Evolutionary conservation across 768 basidiomycete genomes (phyloP), one percentile per base, ranked within the genome.

Genomic region (Leccinum disarticulatum): DNA sequence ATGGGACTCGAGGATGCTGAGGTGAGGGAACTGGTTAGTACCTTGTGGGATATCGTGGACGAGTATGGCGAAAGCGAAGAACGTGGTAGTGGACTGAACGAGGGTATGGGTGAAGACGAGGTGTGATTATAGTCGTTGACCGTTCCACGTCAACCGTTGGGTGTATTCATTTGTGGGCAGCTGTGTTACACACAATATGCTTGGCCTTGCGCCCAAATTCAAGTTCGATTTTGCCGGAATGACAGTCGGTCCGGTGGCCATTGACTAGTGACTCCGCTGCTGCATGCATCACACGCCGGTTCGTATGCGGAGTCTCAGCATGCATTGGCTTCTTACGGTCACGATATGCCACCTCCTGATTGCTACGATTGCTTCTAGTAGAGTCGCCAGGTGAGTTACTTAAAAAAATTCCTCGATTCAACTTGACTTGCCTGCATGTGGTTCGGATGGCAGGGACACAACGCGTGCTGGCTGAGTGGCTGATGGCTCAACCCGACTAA

Each of bases 11-110:
- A 85, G 57, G 61, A 69, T 4, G 88, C 88, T 60, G 87, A 87
- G 4, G 64, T 87, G 55, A 78, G 67, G 56, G 87, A 87, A 54
- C 69, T 89, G 35, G 77, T 71, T 15, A 82, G 83, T 62, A 80
- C 80, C 43, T 66, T 89, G 51, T 87, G 88, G 87, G 80, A 77
- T 19, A 72, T 88, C 30, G 79, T 81, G 52, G 86, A 87, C 59
- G 70, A 58, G 17, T 78, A 75, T 52, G 77, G 71, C 19, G 75
- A 64, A 33, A 61, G 56, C 36, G 70, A 63, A 35, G 61, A 55
- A 10, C 68, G 55, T 15, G 71, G 64, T 13, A 70, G 64, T 19
- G 66, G 66, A 30, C 65, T 63, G 46, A 58, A 30, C 31, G 65
- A 64, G 22, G 50, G 53, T 17, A 50, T 66, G 31, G 73, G 63